These are phyloP conservation scores for Gnomoniopsis sp. DNA, from an alignment of 2,329 filamentous ascomycete species.

Conservation along the genomic window DNA sequence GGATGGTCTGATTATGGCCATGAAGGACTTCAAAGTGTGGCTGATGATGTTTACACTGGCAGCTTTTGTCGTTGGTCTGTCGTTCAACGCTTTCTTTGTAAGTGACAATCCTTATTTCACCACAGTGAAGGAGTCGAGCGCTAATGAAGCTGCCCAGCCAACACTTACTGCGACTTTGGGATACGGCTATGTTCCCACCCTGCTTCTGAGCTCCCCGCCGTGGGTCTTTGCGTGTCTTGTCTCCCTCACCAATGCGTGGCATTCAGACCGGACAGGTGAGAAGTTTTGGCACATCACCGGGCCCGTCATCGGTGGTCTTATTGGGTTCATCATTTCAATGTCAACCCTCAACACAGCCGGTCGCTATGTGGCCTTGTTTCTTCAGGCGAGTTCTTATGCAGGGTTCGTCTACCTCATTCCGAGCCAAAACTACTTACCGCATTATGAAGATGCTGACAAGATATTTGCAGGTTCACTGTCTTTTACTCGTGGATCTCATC, in stretches of 20 bases:
- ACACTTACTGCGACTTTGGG: slow-evolving; percentile 51
- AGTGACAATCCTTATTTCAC: slow-evolving; percentile 17
- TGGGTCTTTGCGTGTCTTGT: slow-evolving; percentile 58
- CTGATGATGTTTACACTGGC: slow-evolving; percentile 61
- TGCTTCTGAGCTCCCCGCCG: slow-evolving; percentile 55
- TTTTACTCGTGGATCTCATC: slow-evolving; percentile 58
- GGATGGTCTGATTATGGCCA: slow-evolving; percentile 53
- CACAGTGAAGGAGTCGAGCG: not conserved
- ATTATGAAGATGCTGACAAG: slow-evolving; percentile 26
- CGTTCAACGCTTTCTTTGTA: slow-evolving; percentile 58
- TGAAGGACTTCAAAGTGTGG: slow-evolving; percentile 61
- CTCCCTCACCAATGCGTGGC: slow-evolving; percentile 53
- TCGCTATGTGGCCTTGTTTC: slow-evolving; percentile 58
- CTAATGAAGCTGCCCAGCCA: slow-evolving; percentile 30
- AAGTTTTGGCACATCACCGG: slow-evolving; percentile 58
- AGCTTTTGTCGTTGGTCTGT: slow-evolving; percentile 56
- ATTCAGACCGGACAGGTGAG: slow-evolving; percentile 53
- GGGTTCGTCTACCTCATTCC: slow-evolving; percentile 27
- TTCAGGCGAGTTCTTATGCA: slow-evolving; percentile 55
- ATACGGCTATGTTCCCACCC: slow-evolving; percentile 48
- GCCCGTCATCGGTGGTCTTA: slow-evolving; percentile 49
- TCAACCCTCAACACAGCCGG: slow-evolving; percentile 52
- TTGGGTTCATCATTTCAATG: slow-evolving; percentile 60
- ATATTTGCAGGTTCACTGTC: slow-evolving; percentile 42
- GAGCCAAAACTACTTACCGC: slow-evolving; percentile 34